A percentile compares a stretch with the other conserved stretches of the same genome.
Evolutionary conservation across 164 flowering plant species (phyloP).

Genomic region (Umbilicus rupestris): DNA sequence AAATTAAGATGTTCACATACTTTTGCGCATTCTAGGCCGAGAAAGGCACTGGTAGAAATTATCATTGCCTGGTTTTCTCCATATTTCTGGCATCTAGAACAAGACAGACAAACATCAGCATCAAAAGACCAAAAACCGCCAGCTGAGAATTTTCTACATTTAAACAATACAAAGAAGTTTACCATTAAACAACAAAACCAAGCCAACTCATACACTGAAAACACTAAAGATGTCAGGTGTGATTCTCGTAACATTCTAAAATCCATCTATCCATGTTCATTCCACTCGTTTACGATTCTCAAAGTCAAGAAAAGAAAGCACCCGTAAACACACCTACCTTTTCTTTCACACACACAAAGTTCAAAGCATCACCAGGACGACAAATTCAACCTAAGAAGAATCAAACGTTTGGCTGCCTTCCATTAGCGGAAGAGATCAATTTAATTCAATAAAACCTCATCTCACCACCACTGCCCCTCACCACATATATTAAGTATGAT

Average conservation of each 20-base stretch:
- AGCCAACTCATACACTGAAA: background rate
- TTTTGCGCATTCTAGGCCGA: slow-evolving; percentile 12
- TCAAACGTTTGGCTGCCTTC: no score
- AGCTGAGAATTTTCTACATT: background rate
- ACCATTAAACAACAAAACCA: background rate
- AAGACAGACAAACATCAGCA: background rate
- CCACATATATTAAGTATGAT: background rate
- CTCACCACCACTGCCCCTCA: no score
- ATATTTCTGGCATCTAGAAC: slow-evolving; percentile 20
- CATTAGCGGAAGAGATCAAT: no score
- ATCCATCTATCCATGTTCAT: background rate
- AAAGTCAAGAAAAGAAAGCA: background rate
- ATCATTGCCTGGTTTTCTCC: slow-evolving; percentile 24
- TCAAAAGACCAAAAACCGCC: background rate
- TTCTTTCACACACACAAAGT: slow-evolving; percentile 1
- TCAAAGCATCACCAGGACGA: background rate
- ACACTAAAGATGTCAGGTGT: background rate
- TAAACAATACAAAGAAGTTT: background rate
- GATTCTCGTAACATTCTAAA: background rate
- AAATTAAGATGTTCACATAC: slow-evolving; percentile 13
- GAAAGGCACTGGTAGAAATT: slow-evolving; percentile 19
- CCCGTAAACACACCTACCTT: background rate
- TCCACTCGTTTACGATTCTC: background rate
- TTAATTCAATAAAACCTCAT: no score
- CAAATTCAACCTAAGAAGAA: background rate